Conservation (phyloP, 1,139 yeast genomes). For the Lodderomyces margitis region DNA sequence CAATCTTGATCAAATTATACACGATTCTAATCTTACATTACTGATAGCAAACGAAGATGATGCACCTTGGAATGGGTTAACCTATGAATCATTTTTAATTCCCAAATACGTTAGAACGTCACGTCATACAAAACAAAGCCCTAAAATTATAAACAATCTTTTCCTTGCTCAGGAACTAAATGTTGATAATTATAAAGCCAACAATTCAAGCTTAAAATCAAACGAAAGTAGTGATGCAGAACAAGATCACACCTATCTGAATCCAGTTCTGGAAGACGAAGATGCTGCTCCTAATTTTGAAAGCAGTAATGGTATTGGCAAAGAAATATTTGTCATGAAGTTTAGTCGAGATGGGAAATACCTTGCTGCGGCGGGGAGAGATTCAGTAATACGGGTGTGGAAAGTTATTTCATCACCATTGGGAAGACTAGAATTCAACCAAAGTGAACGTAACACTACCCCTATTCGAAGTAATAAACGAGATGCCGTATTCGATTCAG, state of each 20-base stretch:
- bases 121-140: slow-evolving; percentile 43
- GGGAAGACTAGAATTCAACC: slow-evolving; percentile 48
- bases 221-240: slow-evolving; percentile 6
- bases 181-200: slow-evolving; percentile 9
- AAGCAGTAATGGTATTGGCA: slow-evolving; percentile 10
- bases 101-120: slow-evolving; percentile 56
- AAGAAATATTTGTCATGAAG: slow-evolving; percentile 68
- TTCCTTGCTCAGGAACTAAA: slow-evolving; percentile 81
- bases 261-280: slow-evolving; percentile 5
- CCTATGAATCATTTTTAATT: slow-evolving; percentile 39
- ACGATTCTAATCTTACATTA: background rate
- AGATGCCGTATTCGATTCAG: slow-evolving; percentile 38
- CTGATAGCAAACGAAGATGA: slow-evolving; percentile 15
- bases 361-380: slow-evolving; percentile 82
- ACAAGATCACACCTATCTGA: background rate
- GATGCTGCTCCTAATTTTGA: slow-evolving; percentile 10
- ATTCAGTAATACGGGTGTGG: slow-evolving; percentile 68
- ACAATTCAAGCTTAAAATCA: slow-evolving; percentile 1
- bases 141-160: slow-evolving; percentile 50
- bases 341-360: slow-evolving; percentile 80
- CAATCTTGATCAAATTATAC: background rate
- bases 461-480: slow-evolving; percentile 13
- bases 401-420: slow-evolving; percentile 71
- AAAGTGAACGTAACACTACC: slow-evolving; percentile 17
- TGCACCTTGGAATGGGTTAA: slow-evolving; percentile 32